Percentiles rank a stretch among this genome's conserved stretches.
Conservation (phyloP, 108 stramenopile genomes). For the Aurantiochytrium sp. region DNA sequence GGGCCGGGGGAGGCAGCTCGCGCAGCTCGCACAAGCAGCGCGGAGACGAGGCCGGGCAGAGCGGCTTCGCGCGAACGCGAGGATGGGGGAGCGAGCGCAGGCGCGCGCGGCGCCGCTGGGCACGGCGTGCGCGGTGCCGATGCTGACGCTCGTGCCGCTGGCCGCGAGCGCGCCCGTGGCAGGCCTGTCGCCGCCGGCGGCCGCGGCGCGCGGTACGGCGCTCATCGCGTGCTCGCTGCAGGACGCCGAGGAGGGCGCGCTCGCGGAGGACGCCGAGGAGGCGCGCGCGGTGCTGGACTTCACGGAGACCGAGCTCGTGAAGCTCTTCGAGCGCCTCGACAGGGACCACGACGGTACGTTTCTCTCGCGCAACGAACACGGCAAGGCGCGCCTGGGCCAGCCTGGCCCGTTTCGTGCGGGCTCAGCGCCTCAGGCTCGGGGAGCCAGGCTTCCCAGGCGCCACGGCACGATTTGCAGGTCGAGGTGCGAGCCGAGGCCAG, state of each 20-base stretch:
- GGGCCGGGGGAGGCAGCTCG: too few relatives aligned
- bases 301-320: conserved; percentile 16
- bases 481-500: too few relatives aligned
- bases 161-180: neutral
- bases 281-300: conserved; percentile 7
- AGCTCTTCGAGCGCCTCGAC: conserved; percentile 27
- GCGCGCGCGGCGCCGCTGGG: too few relatives aligned
- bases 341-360: conserved; percentile 28
- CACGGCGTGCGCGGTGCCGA: neutral
- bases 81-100: too few relatives aligned
- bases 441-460: too few relatives aligned
- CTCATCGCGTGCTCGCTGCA: neutral
- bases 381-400: too few relatives aligned
- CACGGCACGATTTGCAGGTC: too few relatives aligned
- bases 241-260: neutral
- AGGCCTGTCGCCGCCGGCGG: neutral
- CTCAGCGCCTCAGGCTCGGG: too few relatives aligned
- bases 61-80: too few relatives aligned
- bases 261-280: neutral
- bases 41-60: too few relatives aligned
- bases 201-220: neutral
- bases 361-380: neutral
- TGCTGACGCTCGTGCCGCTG: neutral
- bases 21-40: too few relatives aligned
- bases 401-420: too few relatives aligned